These are phyloP conservation scores for Platismatia glauca DNA, from an alignment of 495 filamentous ascomycete species.

Conservation along the genomic window DNA sequence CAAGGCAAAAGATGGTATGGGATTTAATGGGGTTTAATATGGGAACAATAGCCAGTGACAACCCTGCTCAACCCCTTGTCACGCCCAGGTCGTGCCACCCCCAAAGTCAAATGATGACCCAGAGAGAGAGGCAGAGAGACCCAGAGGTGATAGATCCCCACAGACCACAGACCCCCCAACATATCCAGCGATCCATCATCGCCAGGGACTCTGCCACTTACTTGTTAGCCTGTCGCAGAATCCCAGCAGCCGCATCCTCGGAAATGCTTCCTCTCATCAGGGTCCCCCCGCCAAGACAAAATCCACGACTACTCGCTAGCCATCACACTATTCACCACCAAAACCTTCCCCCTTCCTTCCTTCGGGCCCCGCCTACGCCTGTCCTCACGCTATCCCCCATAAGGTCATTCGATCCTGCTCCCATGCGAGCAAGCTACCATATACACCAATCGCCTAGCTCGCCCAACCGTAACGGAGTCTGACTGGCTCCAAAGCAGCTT, in stretches of 20 bases:
- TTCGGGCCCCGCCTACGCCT: slow-evolving; percentile 7
- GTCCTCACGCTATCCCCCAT: neutral
- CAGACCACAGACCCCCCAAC: no score
- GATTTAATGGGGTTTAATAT: no score
- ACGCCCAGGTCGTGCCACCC: no score
- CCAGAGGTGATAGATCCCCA: no score
- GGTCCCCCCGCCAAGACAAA: slow-evolving; percentile 3
- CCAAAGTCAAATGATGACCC: no score
- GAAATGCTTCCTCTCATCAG: slow-evolving; percentile 11
- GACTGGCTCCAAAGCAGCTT: neutral
- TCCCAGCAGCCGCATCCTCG: slow-evolving; percentile 14
- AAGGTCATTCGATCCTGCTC: slow-evolving; percentile 11
- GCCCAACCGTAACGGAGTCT: neutral
- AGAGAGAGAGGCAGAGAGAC: no score
- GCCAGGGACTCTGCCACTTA: no score
- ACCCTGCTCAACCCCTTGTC: no score
- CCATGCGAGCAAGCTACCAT: neutral
- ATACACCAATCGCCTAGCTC: slow-evolving; percentile 1
- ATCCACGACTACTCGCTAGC: no score
- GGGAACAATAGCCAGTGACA: neutral
- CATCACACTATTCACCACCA: no score
- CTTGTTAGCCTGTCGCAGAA: neutral
- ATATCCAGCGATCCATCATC: no score
- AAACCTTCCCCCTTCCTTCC: no score
- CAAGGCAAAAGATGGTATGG: neutral